A percentile compares a stretch with the other conserved stretches of the same genome.
These are phyloP conservation scores for Aspergillus coremiiformis DNA, from an alignment of 495 filamentous ascomycete species.

Conservation along the genomic window DNA sequence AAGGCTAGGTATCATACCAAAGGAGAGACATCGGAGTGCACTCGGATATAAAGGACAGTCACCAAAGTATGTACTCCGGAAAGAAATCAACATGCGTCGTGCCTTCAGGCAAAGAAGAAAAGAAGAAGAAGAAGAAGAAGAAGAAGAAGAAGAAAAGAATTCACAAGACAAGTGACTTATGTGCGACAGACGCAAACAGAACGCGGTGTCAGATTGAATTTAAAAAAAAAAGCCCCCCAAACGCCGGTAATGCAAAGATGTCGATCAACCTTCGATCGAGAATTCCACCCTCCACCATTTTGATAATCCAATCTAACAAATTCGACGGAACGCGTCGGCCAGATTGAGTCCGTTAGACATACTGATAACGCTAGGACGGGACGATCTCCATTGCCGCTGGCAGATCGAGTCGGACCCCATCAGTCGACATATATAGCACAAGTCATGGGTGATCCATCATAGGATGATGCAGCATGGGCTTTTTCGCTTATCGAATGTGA, in stretches of 20 bases:
- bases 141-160: background rate
- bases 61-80: conserved; percentile 10
- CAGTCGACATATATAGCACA: conserved; percentile 4
- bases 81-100: conserved; percentile 24
- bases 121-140: no score
- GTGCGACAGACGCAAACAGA: conserved; percentile 14
- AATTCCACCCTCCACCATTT: conserved; percentile 5
- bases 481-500: conserved; percentile 86
- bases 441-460: conserved; percentile 42
- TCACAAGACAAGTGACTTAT: conserved; percentile 13
- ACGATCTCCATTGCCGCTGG: background rate
- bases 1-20: conserved; percentile 4
- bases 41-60: conserved; percentile 5
- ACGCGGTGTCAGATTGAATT: conserved; percentile 11
- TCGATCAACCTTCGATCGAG: conserved; percentile 18
- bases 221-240: conserved; percentile 27
- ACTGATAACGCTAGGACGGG: background rate
- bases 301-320: conserved; percentile 18
- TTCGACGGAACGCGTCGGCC: background rate
- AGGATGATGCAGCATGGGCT: conserved; percentile 82
- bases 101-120: no score
- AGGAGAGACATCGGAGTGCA: conserved; percentile 18
- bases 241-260: conserved; percentile 43
- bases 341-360: background rate
- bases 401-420: conserved; percentile 2